Conservation (phyloP, 495 filamentous ascomycete genomes). For the Neurospora hispaniola region DNA sequence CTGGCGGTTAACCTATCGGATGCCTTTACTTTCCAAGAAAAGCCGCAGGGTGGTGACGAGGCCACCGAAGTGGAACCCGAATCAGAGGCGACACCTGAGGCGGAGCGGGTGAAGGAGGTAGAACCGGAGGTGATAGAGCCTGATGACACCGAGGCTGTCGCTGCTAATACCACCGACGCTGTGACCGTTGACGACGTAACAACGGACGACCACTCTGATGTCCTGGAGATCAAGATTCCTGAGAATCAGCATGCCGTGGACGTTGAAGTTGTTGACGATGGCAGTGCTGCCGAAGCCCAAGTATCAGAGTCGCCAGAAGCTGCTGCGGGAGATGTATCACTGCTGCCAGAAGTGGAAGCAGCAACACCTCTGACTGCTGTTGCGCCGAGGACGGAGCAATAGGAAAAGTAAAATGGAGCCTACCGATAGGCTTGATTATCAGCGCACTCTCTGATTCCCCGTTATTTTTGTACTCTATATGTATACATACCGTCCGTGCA, state of each 20-base stretch:
- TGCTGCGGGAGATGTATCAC: not conserved
- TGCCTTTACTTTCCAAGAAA: constrained; percentile 46
- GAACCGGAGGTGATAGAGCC: not conserved
- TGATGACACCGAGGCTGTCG: not conserved
- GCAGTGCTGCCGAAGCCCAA: not conserved
- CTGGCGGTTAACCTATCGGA: constrained; percentile 85
- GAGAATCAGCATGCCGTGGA: not conserved
- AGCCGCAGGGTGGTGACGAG: constrained; percentile 25
- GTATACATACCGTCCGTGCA: not conserved
- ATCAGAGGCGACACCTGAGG: not conserved
- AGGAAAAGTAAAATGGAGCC: not conserved
- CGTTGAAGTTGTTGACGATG: not conserved
- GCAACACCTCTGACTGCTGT: not conserved
- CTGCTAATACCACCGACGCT: not conserved
- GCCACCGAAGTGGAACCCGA: not conserved
- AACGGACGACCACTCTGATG: constrained; percentile 1
- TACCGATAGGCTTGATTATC: not conserved
- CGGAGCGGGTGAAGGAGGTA: not conserved
- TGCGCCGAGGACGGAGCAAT: not conserved
- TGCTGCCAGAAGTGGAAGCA: not conserved
- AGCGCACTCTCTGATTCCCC: not conserved
- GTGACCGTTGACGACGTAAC: not conserved
- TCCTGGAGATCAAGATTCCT: constrained; percentile 6
- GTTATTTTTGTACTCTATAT: not conserved
- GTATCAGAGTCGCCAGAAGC: not conserved